Evolutionary conservation across 257 asterid species (phyloP).

Genomic region (Rhazya stricta): DNA sequence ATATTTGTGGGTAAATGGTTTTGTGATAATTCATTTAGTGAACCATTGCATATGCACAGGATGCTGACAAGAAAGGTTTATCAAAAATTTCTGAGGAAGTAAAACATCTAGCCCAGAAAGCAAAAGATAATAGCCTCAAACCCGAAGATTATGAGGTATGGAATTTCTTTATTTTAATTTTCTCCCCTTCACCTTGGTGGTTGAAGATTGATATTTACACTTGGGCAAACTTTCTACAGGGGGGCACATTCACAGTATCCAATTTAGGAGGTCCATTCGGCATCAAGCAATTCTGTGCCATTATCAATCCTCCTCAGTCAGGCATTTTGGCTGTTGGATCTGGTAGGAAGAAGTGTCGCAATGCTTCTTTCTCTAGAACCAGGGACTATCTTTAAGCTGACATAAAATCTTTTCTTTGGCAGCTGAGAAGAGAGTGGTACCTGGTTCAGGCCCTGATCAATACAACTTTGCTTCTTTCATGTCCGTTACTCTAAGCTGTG

Average conservation of each 20-base stretch:
- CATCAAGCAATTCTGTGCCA: conserved; percentile 96
- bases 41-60: conserved; percentile 43
- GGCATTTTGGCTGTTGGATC: conserved; percentile 96
- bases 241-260: conserved; percentile 91
- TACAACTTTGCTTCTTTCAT: conserved; percentile 53
- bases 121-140: conserved; percentile 78
- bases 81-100: conserved; percentile 84
- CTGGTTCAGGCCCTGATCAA: conserved; percentile 66
- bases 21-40: conserved; percentile 13
- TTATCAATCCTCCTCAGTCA: conserved; percentile 91
- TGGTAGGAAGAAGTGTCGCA: conserved; percentile 40
- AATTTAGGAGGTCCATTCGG: conserved; percentile 98
- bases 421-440: conserved; percentile 92
- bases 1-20: background rate
- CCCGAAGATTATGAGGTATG: conserved; percentile 92
- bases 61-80: conserved; percentile 95
- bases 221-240: conserved; percentile 39
- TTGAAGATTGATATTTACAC: conserved; percentile 8
- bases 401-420: conserved; percentile 24
- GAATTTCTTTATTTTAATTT: background rate
- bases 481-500: conserved; percentile 91
- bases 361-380: background rate
- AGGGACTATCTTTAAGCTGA: conserved; percentile 2
- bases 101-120: conserved; percentile 72
- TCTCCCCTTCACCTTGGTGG: background rate